Evolutionary conservation across 805 yeast species (phyloP).

Genomic region (Phaffomyces thermotolerans): DNA sequence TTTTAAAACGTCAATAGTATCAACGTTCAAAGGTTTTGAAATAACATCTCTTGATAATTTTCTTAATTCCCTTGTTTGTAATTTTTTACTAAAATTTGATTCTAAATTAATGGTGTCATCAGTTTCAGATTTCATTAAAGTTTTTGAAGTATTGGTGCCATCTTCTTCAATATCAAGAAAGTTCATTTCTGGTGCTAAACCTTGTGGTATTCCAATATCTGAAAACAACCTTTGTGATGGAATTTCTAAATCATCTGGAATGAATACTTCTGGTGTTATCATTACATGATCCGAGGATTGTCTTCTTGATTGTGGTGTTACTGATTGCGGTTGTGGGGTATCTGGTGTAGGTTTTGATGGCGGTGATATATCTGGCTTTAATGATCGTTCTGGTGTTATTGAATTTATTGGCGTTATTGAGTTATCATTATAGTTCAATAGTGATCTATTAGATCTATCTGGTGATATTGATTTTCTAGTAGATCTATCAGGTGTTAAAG

Average conservation of each 20-base stretch:
- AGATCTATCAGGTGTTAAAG: too few species aligned
- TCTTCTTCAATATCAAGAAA: background rate
- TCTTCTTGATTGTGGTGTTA: too few species aligned
- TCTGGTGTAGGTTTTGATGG: background rate
- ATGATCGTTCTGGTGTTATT: too few species aligned
- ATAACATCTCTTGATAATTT: slow-evolving; percentile 8
- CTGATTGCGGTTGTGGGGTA: too few species aligned
- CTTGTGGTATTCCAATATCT: slow-evolving; percentile 23
- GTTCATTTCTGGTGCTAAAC: slow-evolving; percentile 16
- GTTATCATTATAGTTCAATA: background rate
- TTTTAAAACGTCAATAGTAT: slow-evolving; percentile 18
- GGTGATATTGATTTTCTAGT: too few species aligned
- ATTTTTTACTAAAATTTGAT: background rate
- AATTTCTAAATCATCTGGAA: too few species aligned
- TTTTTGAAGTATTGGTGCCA: background rate
- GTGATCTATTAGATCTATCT: background rate
- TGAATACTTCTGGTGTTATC: too few species aligned
- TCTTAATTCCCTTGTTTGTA: slow-evolving; percentile 3
- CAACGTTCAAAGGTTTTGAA: slow-evolving; percentile 12
- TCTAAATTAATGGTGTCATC: background rate
- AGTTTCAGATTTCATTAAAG: background rate
- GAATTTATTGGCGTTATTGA: too few species aligned
- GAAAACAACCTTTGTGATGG: slow-evolving; percentile 4
- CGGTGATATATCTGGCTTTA: too few species aligned
- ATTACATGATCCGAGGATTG: too few species aligned